Percentiles rank a stretch among this genome's conserved stretches.
Evolutionary conservation across 2,329 filamentous ascomycete genomes (phyloP).

Genomic region (Pseudonectria foliicola): DNA sequence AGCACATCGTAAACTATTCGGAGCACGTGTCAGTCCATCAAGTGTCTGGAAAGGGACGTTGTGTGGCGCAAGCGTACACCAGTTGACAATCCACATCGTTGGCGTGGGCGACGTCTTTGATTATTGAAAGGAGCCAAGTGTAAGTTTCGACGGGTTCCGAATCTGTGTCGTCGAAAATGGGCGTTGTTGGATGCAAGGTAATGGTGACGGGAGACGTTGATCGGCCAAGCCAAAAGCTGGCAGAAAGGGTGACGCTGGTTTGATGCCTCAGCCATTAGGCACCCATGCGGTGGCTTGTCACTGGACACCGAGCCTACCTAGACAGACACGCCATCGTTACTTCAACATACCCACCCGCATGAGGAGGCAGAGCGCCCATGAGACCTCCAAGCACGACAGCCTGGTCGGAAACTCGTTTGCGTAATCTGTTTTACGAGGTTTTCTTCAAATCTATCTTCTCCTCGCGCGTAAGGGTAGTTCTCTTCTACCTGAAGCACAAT

Average conservation of each 20-base stretch:
- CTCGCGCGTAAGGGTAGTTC: too few species aligned
- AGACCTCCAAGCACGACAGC: too few species aligned
- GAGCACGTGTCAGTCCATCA: conserved; percentile 28
- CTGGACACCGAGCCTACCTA: conserved; percentile 4
- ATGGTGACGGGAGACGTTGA: conserved; percentile 14
- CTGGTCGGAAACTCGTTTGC: too few species aligned
- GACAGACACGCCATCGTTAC: conserved; percentile 6
- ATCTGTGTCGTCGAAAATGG: conserved; percentile 17
- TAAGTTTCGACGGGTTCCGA: conserved; percentile 7
- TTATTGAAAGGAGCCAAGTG: conserved; percentile 15
- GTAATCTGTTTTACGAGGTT: too few species aligned
- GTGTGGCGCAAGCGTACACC: conserved; percentile 59
- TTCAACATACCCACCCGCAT: conserved; percentile 4
- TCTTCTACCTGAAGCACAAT: too few species aligned
- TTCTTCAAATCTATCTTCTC: too few species aligned
- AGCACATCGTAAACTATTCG: conserved; percentile 74
- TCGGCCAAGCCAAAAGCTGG: conserved; percentile 21
- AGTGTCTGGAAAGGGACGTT: conserved; percentile 4
- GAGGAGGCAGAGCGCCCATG: too few species aligned
- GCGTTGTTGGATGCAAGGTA: conserved; percentile 15
- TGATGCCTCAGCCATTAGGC: conserved; percentile 20
- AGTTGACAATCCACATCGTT: conserved; percentile 90
- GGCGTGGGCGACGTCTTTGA: conserved; percentile 26
- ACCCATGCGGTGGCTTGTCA: conserved; percentile 14
- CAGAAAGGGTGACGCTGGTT: conserved; percentile 19